A percentile compares a stretch with the other conserved stretches of the same genome.
Conservation (phyloP, 2,329 filamentous ascomycete species). For the Zarea fungicola region DNA sequence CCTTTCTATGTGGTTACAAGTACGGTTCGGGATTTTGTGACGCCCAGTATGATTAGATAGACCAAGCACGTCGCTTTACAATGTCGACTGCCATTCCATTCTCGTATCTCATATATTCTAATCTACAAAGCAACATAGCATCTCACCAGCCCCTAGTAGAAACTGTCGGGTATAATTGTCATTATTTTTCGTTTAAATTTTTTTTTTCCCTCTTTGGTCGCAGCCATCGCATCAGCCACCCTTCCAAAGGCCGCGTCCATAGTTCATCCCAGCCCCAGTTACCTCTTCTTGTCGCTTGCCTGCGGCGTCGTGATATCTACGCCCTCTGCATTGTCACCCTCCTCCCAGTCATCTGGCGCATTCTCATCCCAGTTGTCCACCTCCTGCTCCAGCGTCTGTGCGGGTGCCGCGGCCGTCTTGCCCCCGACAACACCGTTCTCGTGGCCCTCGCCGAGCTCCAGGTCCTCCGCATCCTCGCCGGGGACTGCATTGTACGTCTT, state of each 20-base stretch:
- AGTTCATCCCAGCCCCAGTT: no score
- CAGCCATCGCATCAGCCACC: no score
- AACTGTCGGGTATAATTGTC: no score
- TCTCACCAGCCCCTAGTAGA: neutral
- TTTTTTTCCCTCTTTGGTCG: no score
- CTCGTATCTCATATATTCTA: constrained; percentile 7
- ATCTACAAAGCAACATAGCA: neutral
- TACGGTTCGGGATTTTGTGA: no score
- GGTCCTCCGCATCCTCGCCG: constrained; percentile 57
- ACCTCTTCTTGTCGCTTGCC: neutral
- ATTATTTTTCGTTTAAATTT: no score
- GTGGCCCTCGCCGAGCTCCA: constrained; percentile 72
- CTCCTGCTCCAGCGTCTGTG: constrained; percentile 63
- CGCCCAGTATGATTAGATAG: no score
- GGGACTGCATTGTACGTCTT: constrained; percentile 69
- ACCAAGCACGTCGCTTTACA: no score
- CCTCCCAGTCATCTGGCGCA: constrained; percentile 52
- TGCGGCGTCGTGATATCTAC: constrained; percentile 18
- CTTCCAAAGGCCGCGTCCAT: no score
- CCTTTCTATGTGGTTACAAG: no score
- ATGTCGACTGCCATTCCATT: constrained; percentile 1
- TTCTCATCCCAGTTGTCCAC: constrained; percentile 96
- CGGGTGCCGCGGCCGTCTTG: constrained; percentile 29
- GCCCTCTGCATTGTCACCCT: constrained; percentile 38
- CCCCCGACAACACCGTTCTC: constrained; percentile 55